Conservation (phyloP, 2,329 filamentous ascomycete genomes). For the Cytospora leucostoma region DNA sequence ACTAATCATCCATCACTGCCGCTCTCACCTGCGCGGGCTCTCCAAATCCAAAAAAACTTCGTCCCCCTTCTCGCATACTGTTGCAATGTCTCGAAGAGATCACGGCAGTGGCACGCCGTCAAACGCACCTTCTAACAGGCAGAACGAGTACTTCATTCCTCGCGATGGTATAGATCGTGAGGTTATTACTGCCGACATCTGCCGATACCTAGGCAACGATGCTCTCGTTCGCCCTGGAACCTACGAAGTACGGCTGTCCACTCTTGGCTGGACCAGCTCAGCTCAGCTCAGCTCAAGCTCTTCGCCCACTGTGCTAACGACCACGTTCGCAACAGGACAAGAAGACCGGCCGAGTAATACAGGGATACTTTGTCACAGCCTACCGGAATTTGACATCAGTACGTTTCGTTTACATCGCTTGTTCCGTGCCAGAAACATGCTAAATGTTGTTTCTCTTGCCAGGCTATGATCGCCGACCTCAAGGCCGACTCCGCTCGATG, state of each 20-base stretch:
- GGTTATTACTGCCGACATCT: constrained; percentile 82
- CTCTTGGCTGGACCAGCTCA: constrained; percentile 19
- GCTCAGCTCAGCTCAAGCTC: neutral
- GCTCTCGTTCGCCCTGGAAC: constrained; percentile 74
- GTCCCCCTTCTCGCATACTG: constrained; percentile 17
- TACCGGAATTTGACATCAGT: constrained; percentile 79
- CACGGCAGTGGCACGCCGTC: constrained; percentile 36
- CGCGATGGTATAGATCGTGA: constrained; percentile 80
- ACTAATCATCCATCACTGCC: constrained; percentile 16
- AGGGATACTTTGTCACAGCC: constrained; percentile 76
- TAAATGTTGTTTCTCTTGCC: constrained; percentile 3
- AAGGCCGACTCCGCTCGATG: constrained; percentile 64
- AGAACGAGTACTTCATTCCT: constrained; percentile 80
- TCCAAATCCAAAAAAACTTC: neutral
- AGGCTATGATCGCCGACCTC: constrained; percentile 66
- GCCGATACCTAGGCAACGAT: constrained; percentile 81
- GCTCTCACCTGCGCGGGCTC: constrained; percentile 18
- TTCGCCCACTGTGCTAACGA: constrained; percentile 12
- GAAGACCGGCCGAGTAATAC: constrained; percentile 62
- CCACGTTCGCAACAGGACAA: constrained; percentile 33
- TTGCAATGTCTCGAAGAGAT: constrained; percentile 43
- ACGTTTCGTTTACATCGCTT: constrained; percentile 40
- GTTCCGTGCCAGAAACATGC: neutral
- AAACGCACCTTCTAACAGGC: constrained; percentile 46
- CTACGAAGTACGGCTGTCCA: constrained; percentile 63